phyloP scores from a whole-genome alignment of 768 basidiomycete species.

The Fistulinella prunicolor region DNA sequence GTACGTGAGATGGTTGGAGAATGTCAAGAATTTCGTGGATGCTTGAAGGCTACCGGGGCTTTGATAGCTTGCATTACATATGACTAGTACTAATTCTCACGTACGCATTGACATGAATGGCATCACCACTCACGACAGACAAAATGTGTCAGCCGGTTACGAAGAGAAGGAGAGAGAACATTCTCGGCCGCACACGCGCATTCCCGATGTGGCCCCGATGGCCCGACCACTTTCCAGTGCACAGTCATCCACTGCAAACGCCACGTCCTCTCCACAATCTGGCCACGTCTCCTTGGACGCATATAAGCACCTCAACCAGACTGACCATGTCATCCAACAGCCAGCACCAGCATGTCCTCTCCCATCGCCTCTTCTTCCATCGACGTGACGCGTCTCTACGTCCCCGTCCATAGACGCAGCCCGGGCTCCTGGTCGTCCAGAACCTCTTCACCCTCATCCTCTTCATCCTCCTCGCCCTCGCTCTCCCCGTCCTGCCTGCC shows the following conservation, averaged over 20 bases:
- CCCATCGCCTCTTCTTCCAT: slow-evolving; percentile 16
- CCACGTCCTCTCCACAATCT: background rate
- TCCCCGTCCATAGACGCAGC: slow-evolving; percentile 41
- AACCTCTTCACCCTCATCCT: slow-evolving; percentile 6
- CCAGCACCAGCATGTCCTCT: slow-evolving; percentile 26
- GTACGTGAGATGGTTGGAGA: slow-evolving; percentile 85
- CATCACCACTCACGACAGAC: slow-evolving; percentile 23
- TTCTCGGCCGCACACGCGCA: slow-evolving; percentile 5
- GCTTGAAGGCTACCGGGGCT: slow-evolving; percentile 28
- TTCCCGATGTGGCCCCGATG: background rate
- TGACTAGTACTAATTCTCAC: too few relatives aligned
- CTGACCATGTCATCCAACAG: background rate
- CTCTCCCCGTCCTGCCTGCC: background rate
- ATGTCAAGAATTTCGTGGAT: slow-evolving; percentile 82
- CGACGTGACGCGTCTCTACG: slow-evolving; percentile 27
- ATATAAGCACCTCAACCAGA: background rate
- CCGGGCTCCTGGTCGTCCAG: slow-evolving; percentile 17
- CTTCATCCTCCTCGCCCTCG: background rate
- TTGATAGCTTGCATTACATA: too few relatives aligned
- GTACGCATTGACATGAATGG: slow-evolving; percentile 11
- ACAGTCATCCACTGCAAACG: too few relatives aligned
- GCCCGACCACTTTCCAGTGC: too few relatives aligned
- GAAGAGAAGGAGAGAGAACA: slow-evolving; percentile 10
- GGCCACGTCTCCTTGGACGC: slow-evolving; percentile 1
- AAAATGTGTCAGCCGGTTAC: background rate